Conservation (phyloP, 345 rosid genomes). For the Populus simonii region DNA sequence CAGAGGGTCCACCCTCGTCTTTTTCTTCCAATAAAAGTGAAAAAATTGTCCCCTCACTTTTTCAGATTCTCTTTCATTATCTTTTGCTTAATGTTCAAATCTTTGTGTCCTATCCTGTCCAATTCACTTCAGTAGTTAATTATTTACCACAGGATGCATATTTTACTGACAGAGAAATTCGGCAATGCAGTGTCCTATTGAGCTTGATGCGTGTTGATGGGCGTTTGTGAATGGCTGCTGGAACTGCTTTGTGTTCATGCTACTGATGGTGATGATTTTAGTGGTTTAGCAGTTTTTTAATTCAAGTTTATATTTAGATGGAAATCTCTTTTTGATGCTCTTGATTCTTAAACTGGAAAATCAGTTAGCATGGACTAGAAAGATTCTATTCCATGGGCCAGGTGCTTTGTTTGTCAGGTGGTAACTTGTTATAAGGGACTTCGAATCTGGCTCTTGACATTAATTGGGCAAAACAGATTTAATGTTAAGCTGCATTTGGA, state of each 20-base stretch:
- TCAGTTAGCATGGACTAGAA: conserved; percentile 23
- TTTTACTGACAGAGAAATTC: conserved; percentile 16
- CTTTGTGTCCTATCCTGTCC: not conserved
- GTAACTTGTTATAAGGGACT: conserved; percentile 1
- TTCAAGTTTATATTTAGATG: not conserved
- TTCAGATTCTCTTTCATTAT: not conserved
- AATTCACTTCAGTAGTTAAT: not conserved
- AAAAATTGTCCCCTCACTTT: not conserved
- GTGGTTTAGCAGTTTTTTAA: conserved; percentile 19
- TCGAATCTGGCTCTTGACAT: conserved; percentile 13
- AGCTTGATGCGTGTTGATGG: conserved; percentile 30
- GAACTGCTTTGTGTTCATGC: conserved; percentile 27
- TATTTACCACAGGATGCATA: not conserved
- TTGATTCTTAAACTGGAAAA: conserved; percentile 8
- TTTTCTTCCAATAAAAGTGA: not conserved
- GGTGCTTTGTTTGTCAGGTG: conserved; percentile 10
- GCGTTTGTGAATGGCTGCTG: conserved; percentile 32
- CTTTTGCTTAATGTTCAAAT: not conserved
- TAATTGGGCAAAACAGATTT: conserved; percentile 1
- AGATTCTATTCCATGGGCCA: conserved; percentile 14
- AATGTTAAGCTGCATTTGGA: conserved; percentile 8
- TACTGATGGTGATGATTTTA: conserved; percentile 27
- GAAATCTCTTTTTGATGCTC: conserved; percentile 2
- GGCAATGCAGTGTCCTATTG: conserved; percentile 22
- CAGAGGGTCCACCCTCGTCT: not conserved